These are phyloP conservation scores for Thraustotheca clavata DNA, from an alignment of 352 stramenopile species.

Conservation along the genomic window DNA sequence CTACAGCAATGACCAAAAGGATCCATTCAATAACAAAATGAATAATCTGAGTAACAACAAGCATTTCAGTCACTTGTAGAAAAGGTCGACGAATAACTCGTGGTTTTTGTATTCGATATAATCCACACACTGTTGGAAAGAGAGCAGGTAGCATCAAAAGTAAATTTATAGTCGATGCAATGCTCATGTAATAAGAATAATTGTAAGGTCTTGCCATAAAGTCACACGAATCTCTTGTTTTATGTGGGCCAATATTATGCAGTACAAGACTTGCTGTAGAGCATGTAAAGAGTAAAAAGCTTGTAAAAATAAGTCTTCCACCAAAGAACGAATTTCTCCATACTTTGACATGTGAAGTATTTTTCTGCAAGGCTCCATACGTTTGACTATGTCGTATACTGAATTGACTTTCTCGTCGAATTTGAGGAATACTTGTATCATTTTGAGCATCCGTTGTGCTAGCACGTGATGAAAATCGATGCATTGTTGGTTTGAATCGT, in stretches of 20 bases:
- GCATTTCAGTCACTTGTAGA: slow-evolving; percentile 55
- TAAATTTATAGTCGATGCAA: slow-evolving; percentile 32
- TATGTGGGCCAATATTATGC: background rate
- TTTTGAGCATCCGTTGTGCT: slow-evolving; percentile 1
- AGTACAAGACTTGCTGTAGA: slow-evolving; percentile 1
- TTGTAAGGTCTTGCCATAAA: background rate
- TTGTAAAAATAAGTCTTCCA: slow-evolving; percentile 10
- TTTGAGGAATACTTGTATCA: background rate
- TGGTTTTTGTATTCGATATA: slow-evolving; percentile 45
- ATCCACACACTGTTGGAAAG: slow-evolving; percentile 38
- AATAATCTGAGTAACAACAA: slow-evolving; percentile 40
- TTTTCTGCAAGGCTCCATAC: background rate
- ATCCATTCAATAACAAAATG: slow-evolving; percentile 29
- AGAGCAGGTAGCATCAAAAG: slow-evolving; percentile 49
- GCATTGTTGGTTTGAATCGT: background rate
- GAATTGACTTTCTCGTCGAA: background rate
- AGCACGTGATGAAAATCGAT: background rate
- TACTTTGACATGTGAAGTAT: background rate
- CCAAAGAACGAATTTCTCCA: slow-evolving; percentile 20
- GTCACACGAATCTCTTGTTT: background rate
- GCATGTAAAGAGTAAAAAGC: background rate
- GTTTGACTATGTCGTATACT: background rate
- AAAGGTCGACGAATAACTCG: slow-evolving; percentile 58
- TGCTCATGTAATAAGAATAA: slow-evolving; percentile 30
- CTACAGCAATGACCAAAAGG: slow-evolving; percentile 35